These are phyloP conservation scores for Diplocarpon rosae DNA, from an alignment of 2,329 filamentous ascomycete species.

Conservation along the genomic window DNA sequence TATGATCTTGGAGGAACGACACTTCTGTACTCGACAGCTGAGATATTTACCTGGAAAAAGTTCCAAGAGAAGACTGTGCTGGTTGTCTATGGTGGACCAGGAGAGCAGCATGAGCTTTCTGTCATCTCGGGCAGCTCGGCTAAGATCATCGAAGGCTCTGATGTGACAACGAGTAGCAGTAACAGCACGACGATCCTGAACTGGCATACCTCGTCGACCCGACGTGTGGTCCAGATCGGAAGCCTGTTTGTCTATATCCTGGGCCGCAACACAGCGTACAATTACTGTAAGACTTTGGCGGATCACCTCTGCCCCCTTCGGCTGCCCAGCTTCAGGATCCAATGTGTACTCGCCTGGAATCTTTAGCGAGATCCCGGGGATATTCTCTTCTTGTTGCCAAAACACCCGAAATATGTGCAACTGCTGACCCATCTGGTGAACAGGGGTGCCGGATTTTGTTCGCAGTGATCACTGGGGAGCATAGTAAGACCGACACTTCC, in stretches of 20 bases:
- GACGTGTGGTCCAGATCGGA: conserved; percentile 39
- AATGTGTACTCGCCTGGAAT: too few species aligned
- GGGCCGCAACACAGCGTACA: conserved; percentile 57
- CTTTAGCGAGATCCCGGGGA: too few species aligned
- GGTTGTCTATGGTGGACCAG: conserved; percentile 51
- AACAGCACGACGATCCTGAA: conserved; percentile 37
- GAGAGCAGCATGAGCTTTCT: conserved; percentile 53
- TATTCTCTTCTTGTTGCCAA: too few species aligned
- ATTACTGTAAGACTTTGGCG: conserved; percentile 39
- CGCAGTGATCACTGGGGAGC: conserved; percentile 28
- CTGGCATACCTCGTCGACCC: conserved; percentile 44
- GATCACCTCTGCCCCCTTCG: too few species aligned
- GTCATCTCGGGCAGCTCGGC: conserved; percentile 29
- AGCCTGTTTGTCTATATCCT: conserved; percentile 22
- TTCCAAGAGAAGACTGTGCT: conserved; percentile 48
- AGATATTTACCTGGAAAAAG: conserved; percentile 60
- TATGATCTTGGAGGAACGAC: conserved; percentile 49
- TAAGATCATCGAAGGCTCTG: conserved; percentile 24
- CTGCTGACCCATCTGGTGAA: too few species aligned
- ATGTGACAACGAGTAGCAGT: conserved; percentile 26
- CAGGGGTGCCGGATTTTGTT: conserved; percentile 42
- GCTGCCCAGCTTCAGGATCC: too few species aligned
- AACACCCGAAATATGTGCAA: too few species aligned
- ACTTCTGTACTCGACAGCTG: conserved; percentile 57
- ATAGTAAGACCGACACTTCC: conserved; percentile 19